Evolutionary conservation across 1,139 yeast species (phyloP).

Genomic region (Blastobotrys illinoisensis): DNA sequence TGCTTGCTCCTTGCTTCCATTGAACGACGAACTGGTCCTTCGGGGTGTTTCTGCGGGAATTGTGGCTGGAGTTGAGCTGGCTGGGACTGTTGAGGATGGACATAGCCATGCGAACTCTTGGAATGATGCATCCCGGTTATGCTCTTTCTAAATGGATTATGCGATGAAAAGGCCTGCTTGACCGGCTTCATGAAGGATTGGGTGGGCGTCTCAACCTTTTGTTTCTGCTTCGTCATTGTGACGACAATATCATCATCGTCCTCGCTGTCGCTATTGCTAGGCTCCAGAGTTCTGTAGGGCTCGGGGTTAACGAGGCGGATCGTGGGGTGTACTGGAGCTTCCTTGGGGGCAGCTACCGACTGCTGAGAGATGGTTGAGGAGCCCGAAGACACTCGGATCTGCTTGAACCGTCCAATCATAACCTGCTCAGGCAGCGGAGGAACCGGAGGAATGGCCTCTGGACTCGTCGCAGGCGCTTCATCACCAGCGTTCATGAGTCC

Average conservation of each 20-base stretch:
- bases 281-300: neutral
- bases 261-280: neutral
- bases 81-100: neutral
- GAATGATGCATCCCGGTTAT: neutral
- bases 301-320: neutral
- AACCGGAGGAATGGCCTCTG: constrained; percentile 20
- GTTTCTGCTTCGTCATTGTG: neutral
- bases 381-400: constrained; percentile 5
- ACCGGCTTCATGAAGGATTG: neutral
- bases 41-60: neutral
- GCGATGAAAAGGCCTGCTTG: neutral
- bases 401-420: constrained; percentile 15
- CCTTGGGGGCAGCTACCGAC: neutral
- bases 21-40: neutral
- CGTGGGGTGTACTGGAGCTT: neutral
- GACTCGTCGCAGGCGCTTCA: neutral
- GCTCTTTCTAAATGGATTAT: neutral
- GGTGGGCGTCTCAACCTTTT: neutral
- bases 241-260: neutral
- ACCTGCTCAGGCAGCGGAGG: constrained; percentile 25
- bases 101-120: neutral
- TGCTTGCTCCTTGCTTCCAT: neutral
- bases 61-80: neutral
- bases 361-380: neutral
- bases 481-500: neutral